These are phyloP conservation scores for Penicillium cinerascens DNA, from an alignment of 495 filamentous ascomycete species.

Conservation along the genomic window DNA sequence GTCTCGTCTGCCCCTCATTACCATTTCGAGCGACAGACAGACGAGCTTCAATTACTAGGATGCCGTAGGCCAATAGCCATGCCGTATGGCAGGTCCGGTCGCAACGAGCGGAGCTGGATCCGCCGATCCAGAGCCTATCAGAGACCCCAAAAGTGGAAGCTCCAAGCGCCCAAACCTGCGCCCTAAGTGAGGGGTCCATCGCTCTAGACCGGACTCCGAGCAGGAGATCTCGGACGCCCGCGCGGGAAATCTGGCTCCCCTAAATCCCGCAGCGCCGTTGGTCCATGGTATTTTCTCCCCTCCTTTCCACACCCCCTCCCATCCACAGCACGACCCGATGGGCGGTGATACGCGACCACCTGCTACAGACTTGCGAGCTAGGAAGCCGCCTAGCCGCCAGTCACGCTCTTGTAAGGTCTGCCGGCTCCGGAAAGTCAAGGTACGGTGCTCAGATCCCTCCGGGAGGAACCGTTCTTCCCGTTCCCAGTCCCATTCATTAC, in stretches of 20 bases:
- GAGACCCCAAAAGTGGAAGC: neutral
- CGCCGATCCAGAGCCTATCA: constrained; percentile 2
- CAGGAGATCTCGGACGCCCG: constrained; percentile 27
- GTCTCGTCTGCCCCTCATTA: constrained; percentile 10
- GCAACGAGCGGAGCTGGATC: constrained; percentile 11
- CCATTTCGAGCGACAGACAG: constrained; percentile 18
- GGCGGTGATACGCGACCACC: constrained; percentile 24
- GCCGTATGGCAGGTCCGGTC: neutral
- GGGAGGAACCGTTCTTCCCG: constrained; percentile 18
- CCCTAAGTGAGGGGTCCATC: constrained; percentile 4
- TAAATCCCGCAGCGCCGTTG: constrained; percentile 34
- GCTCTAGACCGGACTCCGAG: constrained; percentile 1
- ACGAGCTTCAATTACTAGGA: neutral
- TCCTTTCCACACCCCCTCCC: constrained; percentile 11
- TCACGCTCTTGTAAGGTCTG: constrained; percentile 46
- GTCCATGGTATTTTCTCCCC: constrained; percentile 20
- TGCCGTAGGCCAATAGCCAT: constrained; percentile 7
- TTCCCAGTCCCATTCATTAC: constrained; percentile 5
- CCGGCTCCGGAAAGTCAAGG: constrained; percentile 46
- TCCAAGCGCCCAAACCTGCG: neutral
- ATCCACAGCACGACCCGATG: too few relatives aligned
- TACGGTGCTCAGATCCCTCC: constrained; percentile 29
- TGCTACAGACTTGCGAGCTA: constrained; percentile 23
- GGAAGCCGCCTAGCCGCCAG: constrained; percentile 32
- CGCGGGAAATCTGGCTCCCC: constrained; percentile 31